Conservation (phyloP, 2,329 filamentous ascomycete species). For the Talaromyces sp. region DNA sequence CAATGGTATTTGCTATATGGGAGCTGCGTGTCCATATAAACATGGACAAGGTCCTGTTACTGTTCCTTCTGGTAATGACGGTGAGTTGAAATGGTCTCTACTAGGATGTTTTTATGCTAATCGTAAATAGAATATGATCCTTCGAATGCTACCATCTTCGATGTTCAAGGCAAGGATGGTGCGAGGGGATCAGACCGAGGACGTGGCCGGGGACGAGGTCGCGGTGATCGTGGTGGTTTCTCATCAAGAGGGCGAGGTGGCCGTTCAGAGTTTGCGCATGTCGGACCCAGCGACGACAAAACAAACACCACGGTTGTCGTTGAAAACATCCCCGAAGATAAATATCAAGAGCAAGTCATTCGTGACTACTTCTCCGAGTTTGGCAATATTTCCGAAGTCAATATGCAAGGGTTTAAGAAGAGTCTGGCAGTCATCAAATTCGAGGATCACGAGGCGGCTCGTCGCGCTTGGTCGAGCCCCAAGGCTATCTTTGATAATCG, state of each 20-base stretch:
- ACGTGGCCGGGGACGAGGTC: constrained; percentile 40
- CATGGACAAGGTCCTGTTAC: constrained; percentile 50
- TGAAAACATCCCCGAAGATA: constrained; percentile 59
- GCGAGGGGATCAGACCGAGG: constrained; percentile 28
- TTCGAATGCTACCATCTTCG: constrained; percentile 45
- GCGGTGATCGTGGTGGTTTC: constrained; percentile 42
- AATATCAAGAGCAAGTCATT: constrained; percentile 52
- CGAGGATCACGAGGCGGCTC: constrained; percentile 49
- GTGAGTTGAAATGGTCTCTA: constrained; percentile 19
- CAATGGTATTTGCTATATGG: constrained; percentile 56
- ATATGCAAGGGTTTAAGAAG: constrained; percentile 52
- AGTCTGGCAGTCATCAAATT: constrained; percentile 56
- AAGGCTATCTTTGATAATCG: constrained; percentile 63
- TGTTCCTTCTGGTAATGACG: constrained; percentile 30
- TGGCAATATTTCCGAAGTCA: constrained; percentile 54
- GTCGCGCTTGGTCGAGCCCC: constrained; percentile 56
- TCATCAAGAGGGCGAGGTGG: constrained; percentile 35
- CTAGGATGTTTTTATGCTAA: not conserved
- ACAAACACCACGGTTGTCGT: constrained; percentile 57
- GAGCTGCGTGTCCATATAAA: constrained; percentile 56
- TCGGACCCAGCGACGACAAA: constrained; percentile 52
- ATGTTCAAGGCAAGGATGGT: constrained; percentile 24
- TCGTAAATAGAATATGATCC: constrained; percentile 51
- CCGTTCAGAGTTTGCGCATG: constrained; percentile 53
- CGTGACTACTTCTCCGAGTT: constrained; percentile 58